A percentile compares a stretch with the other conserved stretches of the same genome.
These are phyloP conservation scores for Parasitella parasitica DNA, from an alignment of 371 early-diverging fungal genomes.

Conservation along the genomic window DNA sequence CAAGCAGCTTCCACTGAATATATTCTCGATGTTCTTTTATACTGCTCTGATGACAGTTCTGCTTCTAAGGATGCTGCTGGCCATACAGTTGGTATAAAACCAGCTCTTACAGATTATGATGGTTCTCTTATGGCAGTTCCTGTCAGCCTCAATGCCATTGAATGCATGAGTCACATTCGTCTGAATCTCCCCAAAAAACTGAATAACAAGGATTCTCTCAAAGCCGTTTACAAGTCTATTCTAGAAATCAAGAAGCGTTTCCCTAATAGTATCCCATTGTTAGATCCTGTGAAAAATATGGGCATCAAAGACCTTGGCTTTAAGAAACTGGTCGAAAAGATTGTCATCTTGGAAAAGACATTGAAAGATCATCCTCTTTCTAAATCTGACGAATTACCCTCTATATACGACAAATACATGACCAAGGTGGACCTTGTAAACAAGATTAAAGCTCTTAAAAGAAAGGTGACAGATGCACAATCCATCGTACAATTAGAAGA, in stretches of 20 bases:
- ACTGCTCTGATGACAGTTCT: slow-evolving; percentile 66
- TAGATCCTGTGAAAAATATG: slow-evolving; percentile 93
- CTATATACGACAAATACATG: slow-evolving; percentile 64
- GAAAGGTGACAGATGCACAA: slow-evolving; percentile 74
- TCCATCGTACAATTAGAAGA: slow-evolving; percentile 91
- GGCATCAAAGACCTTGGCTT: slow-evolving; percentile 82
- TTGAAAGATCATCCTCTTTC: slow-evolving; percentile 62
- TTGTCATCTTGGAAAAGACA: slow-evolving; percentile 68
- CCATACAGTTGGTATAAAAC: slow-evolving; percentile 56
- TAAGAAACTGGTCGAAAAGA: slow-evolving; percentile 72
- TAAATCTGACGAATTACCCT: slow-evolving; percentile 53
- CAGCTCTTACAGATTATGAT: slow-evolving; percentile 57
- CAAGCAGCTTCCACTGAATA: slow-evolving; percentile 49
- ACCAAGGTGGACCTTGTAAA: slow-evolving; percentile 57
- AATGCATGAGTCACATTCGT: slow-evolving; percentile 77
- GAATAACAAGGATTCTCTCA: slow-evolving; percentile 54
- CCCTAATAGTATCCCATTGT: slow-evolving; percentile 69
- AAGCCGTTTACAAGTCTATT: slow-evolving; percentile 67
- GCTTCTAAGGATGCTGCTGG: slow-evolving; percentile 60
- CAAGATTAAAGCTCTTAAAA: slow-evolving; percentile 66
- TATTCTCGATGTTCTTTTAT: slow-evolving; percentile 83
- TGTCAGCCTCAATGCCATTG: slow-evolving; percentile 70
- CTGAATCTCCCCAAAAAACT: slow-evolving; percentile 78
- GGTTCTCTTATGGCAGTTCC: slow-evolving; percentile 63
- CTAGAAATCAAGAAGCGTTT: slow-evolving; percentile 76